Evolutionary conservation across 306 rosid genomes (phyloP), one percentile per base, ranked within the genome.

Genomic region (Rosa persica): DNA sequence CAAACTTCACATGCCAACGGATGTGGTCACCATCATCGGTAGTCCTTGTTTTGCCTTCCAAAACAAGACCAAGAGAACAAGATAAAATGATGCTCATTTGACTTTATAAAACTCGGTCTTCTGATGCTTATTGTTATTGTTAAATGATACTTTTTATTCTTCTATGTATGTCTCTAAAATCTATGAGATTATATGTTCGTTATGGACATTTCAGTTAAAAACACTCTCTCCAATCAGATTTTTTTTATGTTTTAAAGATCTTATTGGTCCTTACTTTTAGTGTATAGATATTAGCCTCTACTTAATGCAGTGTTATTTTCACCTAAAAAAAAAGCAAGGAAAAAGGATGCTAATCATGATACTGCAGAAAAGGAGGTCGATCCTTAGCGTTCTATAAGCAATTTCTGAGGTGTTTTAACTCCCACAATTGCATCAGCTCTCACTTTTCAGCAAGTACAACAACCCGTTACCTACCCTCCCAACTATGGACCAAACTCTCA

Each of bases 381-480:
- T 51, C 57, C 4, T 6, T 17, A 51, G 9, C 17, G 48, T 36
- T 25, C 49, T 54, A 49, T 49, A 3, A 17, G 57, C 22, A 1
- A 12, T n/a, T 73, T 40, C 4, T 54, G 47, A 49, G 19, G 30
- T 49, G 27, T 30, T 49, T 36, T 34, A 30, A 72, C 61, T n/a
- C 25, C 61, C 61, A 54, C 61, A 19, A 54, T 54, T 20, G 25
- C 12, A 20, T 10, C 5, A 19, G 34, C 8, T 20, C 76, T 39
- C 40, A 39, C 16, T 22, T 55, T 30, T 74, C 16, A 55, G 23
- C 1, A 15, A 39, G 8, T 55, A 11, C 11, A 77, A 39, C 71
- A 36, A 22, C 57, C 72, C 48, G 19, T 46, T 47, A 76, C 72
- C 36, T 60, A 57, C 76, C 70, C 46, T 64, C 68, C 58, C 22